Evolutionary conservation across 2,329 filamentous ascomycete species (phyloP).

Genomic region (Curvularia hawaiiensis): DNA sequence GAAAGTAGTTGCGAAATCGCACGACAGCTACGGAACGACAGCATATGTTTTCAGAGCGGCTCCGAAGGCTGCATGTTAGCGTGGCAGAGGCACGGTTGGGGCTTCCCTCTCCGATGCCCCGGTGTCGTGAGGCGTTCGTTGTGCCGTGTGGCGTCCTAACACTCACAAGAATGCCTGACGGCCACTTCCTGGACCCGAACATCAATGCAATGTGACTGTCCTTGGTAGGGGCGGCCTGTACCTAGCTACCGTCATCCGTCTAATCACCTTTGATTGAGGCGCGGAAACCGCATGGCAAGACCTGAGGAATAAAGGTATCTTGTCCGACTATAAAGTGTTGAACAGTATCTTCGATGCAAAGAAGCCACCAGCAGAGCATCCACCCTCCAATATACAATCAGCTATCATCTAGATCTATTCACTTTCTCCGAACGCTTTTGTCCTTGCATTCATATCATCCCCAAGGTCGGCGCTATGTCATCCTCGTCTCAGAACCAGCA

Average conservation of each 20-base stretch:
- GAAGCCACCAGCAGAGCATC: slow-evolving; percentile 5
- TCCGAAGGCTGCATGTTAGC: slow-evolving; percentile 10
- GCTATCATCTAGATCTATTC: background rate
- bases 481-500: slow-evolving; percentile 16
- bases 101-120: slow-evolving; percentile 11
- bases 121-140: slow-evolving; percentile 26
- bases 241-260: slow-evolving; percentile 18
- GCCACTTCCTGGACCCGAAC: slow-evolving; percentile 18
- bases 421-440: background rate
- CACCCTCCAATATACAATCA: background rate
- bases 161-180: slow-evolving; percentile 27
- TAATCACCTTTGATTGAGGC: slow-evolving; percentile 24
- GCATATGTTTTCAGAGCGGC: slow-evolving; percentile 6
- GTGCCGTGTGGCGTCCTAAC: slow-evolving; percentile 28
- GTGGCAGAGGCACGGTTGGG: slow-evolving; percentile 28
- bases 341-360: slow-evolving; percentile 8
- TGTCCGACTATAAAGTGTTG: slow-evolving; percentile 24
- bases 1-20: slow-evolving; percentile 1
- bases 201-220: slow-evolving; percentile 28
- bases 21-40: slow-evolving; percentile 6
- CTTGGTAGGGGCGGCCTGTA: slow-evolving; percentile 19
- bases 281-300: slow-evolving; percentile 24
- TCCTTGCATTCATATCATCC: background rate
- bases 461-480: slow-evolving; percentile 20
- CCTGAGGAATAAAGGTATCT: slow-evolving; percentile 17